Evolutionary conservation across 2,329 filamentous ascomycete genomes (phyloP), one percentile per base, ranked within the genome.

Genomic region (Lachnellula hyalina): DNA sequence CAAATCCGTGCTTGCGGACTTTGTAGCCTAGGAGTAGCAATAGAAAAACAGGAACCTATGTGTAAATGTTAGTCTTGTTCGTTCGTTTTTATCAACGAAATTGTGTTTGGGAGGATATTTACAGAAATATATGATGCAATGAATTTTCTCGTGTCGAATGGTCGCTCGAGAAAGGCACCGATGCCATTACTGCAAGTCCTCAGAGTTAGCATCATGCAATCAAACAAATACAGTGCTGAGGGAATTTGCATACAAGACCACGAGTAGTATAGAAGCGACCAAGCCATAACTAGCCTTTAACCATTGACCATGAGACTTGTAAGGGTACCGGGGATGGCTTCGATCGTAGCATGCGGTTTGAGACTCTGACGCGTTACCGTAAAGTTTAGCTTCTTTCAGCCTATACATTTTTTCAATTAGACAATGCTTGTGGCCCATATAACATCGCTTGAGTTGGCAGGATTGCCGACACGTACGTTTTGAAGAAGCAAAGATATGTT

Each of bases 71-170:
- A 42, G 46, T 28, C 11, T 45, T 15, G 47, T 32, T 11, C 19
- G 34, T 5, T n/a, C 5, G 17, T 21, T 23, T 5, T 23, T 5
- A 14, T 19, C 5, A 23, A 23, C 3, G 21, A 28, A 46, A 15
- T 32, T 19, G n/a, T 19, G 21, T n/a, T 28, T 25, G 4, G 28
- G 25, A 38, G 5, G 28, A 47, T 42, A 67, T 69, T 65, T 67
- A 74, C 71, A 25, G 70, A 70, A 53, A 74, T 70, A 54, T 75
- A 75, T 0, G 70, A 71, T 5, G 72, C 68, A 15, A 74, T 55
- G 51, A 75, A 74, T 25, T 64, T 65, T 28, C 69, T 62, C 6
- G 61, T 58, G 55, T 69, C 68, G 57, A 74, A 73, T 0, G 72
- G 72, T 12, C 63, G 58, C 47, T 63, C 60, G 5, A 73, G 60